Percentiles rank a stretch among this genome's conserved stretches.
Evolutionary conservation across 192 early-diverging fungal species (phyloP).

Genomic region (Entomortierella chlamydospora): DNA sequence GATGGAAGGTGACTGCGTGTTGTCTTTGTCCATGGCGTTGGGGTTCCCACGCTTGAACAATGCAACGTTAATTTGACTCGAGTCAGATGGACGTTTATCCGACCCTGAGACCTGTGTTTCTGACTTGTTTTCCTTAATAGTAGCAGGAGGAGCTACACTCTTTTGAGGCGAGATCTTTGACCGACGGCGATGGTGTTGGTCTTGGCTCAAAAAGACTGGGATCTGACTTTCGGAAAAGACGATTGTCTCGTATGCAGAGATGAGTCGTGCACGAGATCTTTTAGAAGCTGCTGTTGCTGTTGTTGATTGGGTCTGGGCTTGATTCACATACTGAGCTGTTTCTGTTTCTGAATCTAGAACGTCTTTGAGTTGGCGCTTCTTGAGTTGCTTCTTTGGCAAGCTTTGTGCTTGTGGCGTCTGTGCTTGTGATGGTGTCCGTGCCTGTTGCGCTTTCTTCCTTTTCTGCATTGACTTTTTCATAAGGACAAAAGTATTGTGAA

Average conservation of each 20-base stretch:
- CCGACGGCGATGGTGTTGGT: slow-evolving; percentile 2
- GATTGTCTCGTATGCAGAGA: slow-evolving; percentile 37
- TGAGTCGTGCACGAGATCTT: neutral
- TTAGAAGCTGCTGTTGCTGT: neutral
- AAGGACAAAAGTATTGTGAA: slow-evolving; percentile 15
- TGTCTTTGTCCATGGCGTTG: neutral
- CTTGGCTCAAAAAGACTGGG: slow-evolving; percentile 35
- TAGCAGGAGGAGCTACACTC: neutral
- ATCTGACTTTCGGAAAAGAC: slow-evolving; percentile 42
- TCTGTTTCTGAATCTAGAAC: no score
- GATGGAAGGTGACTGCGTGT: neutral
- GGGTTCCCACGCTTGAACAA: neutral
- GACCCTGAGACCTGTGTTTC: neutral
- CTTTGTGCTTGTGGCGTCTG: neutral
- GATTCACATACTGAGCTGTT: no score
- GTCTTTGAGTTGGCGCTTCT: neutral
- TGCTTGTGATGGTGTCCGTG: neutral
- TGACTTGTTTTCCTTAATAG: neutral
- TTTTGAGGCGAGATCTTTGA: neutral
- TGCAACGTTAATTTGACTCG: neutral
- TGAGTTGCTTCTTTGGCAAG: neutral
- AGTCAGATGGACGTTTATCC: neutral
- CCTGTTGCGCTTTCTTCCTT: neutral
- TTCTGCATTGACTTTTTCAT: slow-evolving; percentile 31
- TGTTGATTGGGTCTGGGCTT: neutral